A percentile compares a stretch with the other conserved stretches of the same genome.
Evolutionary conservation across 495 filamentous ascomycete genomes (phyloP).

Genomic region (Podospora appendiculata): DNA sequence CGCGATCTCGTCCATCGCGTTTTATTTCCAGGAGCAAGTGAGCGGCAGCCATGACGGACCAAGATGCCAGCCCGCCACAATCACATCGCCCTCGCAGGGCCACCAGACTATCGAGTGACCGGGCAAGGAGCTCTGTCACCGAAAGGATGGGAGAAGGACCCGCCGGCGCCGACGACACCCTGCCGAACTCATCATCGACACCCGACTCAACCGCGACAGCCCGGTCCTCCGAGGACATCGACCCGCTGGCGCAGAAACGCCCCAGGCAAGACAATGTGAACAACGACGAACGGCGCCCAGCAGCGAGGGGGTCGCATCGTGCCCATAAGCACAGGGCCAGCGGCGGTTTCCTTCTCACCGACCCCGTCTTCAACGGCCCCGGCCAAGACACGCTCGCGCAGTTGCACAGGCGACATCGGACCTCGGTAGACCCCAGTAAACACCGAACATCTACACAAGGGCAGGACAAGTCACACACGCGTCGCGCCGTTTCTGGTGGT

Average conservation of each 20-base stretch:
- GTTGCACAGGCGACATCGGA: conserved; percentile 7
- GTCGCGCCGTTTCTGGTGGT: neutral
- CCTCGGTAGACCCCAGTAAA: conserved; percentile 8
- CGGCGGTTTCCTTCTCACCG: conserved; percentile 39
- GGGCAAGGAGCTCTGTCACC: too few relatives aligned
- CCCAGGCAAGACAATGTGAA: conserved; percentile 12
- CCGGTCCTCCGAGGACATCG: conserved; percentile 12
- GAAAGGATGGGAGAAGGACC: neutral
- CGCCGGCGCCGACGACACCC: conserved; percentile 17
- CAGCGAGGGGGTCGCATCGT: conserved; percentile 12
- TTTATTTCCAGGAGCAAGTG: neutral
- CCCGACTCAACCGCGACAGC: conserved; percentile 9
- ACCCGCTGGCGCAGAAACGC: conserved; percentile 12
- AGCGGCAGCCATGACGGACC: conserved; percentile 18
- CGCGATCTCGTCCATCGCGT: neutral
- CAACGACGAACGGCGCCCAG: conserved; percentile 17
- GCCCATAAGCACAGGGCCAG: conserved; percentile 33
- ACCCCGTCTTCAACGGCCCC: conserved; percentile 16
- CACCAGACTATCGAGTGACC: conserved; percentile 7
- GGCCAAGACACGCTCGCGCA: neutral
- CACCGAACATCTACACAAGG: neutral
- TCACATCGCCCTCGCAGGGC: conserved; percentile 14
- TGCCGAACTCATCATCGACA: conserved; percentile 1
- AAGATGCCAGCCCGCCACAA: conserved; percentile 15
- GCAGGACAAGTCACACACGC: conserved; percentile 2